A percentile compares a stretch with the other conserved stretches of the same genome.
These are phyloP conservation scores for Pelagophyceae sp. DNA, from an alignment of 352 stramenopile genomes.

Conservation along the genomic window DNA sequence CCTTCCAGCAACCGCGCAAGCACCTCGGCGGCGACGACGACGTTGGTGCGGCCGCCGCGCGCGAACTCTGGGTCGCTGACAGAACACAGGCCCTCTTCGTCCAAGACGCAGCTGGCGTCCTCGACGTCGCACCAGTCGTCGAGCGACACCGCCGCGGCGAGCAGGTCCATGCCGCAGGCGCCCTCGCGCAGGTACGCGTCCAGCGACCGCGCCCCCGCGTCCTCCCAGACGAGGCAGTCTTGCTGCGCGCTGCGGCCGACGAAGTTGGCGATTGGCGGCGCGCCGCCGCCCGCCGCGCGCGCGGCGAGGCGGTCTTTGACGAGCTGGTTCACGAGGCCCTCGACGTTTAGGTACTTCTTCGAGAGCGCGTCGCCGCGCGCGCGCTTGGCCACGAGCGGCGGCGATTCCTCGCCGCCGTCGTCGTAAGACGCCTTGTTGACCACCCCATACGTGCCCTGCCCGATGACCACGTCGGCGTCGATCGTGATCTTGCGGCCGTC, in stretches of 20 bases:
- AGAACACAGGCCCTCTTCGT: neutral
- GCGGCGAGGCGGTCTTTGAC: neutral
- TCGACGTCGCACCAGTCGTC: neutral
- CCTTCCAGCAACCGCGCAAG: neutral
- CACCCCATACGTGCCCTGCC: conserved; percentile 6
- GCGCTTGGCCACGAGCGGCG: conserved; percentile 2
- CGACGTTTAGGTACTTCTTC: neutral
- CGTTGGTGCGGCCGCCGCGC: neutral
- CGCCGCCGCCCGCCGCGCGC: neutral
- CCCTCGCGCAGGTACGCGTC: neutral
- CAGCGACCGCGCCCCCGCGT: neutral
- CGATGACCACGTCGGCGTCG: neutral
- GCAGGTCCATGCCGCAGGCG: conserved; percentile 1
- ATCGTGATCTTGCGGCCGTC: neutral
- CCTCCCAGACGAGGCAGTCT: neutral
- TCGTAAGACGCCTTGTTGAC: neutral
- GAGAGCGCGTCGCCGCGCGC: neutral
- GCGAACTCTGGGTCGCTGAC: neutral
- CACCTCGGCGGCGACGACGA: neutral
- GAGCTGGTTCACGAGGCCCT: neutral
- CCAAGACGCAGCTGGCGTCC: neutral
- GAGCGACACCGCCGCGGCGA: neutral
- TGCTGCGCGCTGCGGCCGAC: neutral
- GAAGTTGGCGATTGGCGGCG: neutral
- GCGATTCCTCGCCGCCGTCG: neutral